phyloP scores from a whole-genome alignment of 257 asterid species.

The Linderniella brevidens region DNA sequence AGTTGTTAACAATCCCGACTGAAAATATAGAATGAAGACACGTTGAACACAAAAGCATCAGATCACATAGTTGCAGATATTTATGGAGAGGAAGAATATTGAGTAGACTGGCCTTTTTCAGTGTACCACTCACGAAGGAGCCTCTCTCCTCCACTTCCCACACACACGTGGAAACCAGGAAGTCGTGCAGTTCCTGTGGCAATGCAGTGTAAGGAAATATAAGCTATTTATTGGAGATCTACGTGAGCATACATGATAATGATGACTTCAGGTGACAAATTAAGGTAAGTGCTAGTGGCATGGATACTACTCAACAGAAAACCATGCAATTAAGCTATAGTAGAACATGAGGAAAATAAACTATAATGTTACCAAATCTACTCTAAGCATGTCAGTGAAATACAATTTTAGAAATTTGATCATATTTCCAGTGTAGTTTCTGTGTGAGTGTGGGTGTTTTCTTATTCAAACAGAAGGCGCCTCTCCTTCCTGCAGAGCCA shows the following conservation, averaged over 20 bases:
- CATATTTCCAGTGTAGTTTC: too few species aligned
- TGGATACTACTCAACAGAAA: too few species aligned
- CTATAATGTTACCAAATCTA: too few species aligned
- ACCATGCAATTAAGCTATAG: too few species aligned
- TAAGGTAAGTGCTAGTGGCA: too few species aligned
- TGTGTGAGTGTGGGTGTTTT: too few species aligned
- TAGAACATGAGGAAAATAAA: too few species aligned
- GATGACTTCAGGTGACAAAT: too few species aligned
- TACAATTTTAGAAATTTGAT: too few species aligned
- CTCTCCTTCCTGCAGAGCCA: too few species aligned
- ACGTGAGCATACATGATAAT: neutral
- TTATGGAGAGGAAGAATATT: neutral
- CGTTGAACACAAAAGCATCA: constrained; percentile 1
- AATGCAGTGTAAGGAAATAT: constrained; percentile 1
- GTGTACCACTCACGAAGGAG: constrained; percentile 78
- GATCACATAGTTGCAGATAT: constrained; percentile 7
- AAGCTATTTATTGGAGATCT: neutral
- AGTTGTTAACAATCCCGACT: constrained; percentile 7
- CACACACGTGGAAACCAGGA: constrained; percentile 77
- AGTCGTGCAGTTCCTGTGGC: constrained; percentile 62
- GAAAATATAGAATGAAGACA: constrained; percentile 1
- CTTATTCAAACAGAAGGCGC: too few species aligned
- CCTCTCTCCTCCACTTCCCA: constrained; percentile 94
- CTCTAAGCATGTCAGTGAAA: too few species aligned
- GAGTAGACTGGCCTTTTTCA: constrained; percentile 38